Evolutionary conservation across 768 basidiomycete genomes (phyloP).

Genomic region (Calocybe indica): DNA sequence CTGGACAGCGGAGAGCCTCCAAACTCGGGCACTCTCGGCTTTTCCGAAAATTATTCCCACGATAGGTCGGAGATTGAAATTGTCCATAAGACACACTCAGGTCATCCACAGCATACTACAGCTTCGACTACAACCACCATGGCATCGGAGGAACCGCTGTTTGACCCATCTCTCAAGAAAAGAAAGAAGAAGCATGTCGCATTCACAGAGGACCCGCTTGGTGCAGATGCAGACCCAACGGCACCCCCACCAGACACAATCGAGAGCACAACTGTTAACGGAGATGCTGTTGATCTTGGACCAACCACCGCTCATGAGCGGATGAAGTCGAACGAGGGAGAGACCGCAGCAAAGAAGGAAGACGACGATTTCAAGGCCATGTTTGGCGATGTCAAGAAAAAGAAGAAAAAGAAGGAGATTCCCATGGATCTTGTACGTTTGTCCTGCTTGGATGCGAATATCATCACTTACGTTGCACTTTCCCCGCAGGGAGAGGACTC

Average conservation of each 20-base stretch:
- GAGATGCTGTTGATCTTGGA: constrained; percentile 72
- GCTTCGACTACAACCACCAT: constrained; percentile 23
- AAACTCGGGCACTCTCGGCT: constrained; percentile 37
- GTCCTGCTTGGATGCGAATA: constrained; percentile 5
- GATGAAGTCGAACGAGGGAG: constrained; percentile 49
- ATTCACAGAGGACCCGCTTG: constrained; percentile 79
- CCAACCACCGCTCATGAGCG: constrained; percentile 71
- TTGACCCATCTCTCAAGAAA: constrained; percentile 82
- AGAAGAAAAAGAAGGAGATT: constrained; percentile 91
- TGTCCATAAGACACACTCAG: not conserved
- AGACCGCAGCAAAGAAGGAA: constrained; percentile 42
- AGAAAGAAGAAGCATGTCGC: constrained; percentile 85
- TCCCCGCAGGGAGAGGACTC: constrained; percentile 53
- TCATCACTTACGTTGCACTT: not conserved
- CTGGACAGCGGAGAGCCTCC: constrained; percentile 3
- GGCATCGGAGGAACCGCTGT: constrained; percentile 70
- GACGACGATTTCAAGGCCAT: constrained; percentile 77
- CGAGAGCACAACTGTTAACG: constrained; percentile 63
- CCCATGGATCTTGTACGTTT: constrained; percentile 70
- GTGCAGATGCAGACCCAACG: constrained; percentile 78
- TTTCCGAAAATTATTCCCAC: constrained; percentile 25
- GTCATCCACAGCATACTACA: too few species aligned
- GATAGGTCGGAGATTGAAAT: constrained; percentile 13
- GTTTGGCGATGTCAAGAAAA: constrained; percentile 88
- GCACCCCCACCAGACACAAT: constrained; percentile 69